Evolutionary conservation across 441 rosid genomes (phyloP), one percentile per base, ranked within the genome.

Genomic region (Daphne laureola): DNA sequence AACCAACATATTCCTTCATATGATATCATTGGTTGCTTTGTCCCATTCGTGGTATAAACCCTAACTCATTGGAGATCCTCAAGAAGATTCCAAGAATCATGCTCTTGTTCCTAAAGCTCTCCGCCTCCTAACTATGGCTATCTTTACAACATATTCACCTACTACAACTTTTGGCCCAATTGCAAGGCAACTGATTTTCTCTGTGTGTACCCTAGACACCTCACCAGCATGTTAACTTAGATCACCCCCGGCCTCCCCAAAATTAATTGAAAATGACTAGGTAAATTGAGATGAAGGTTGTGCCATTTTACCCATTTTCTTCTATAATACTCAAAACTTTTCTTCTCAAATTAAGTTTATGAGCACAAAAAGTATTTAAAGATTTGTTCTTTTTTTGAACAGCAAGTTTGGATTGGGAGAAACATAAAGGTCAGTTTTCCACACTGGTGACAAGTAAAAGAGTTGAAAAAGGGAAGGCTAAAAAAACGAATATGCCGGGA

Each of bases 401-500:
- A 5, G 38, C 38, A 31, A 8, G 36, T 5, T 3, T 31, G 36
- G 36, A 4, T 3, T 31, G 36, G 36, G 9, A 31, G 9, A 31
- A 31, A 31, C 8, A 31, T 5, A 31, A 31, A 31, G 4, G 38
- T 31, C 38, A 0, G 11, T 31, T 31, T 31, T 31, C 7, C 38
- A 31, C 11, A 31, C 4, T 1, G 8, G 4, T 31, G 9, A 31
- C 11, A 31, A 31, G 38, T 9, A 31, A 4, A 9, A 31, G 38
- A 6, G 38, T 31, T 31, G 11, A 7, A 6, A 7, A 31, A 21
- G 25, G 3, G 11, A 31, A 31, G 36, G 36, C 36, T 47, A 0
- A 58, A 64, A 26, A 71, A 70, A 62, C 80, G 84, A 81, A 78
- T 81, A 81, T 81, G 82, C 84, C 0, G 13, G 47, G 65, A 54